Conservation (phyloP, 495 filamentous ascomycete genomes). For the Aspergillus coremiiformis region DNA sequence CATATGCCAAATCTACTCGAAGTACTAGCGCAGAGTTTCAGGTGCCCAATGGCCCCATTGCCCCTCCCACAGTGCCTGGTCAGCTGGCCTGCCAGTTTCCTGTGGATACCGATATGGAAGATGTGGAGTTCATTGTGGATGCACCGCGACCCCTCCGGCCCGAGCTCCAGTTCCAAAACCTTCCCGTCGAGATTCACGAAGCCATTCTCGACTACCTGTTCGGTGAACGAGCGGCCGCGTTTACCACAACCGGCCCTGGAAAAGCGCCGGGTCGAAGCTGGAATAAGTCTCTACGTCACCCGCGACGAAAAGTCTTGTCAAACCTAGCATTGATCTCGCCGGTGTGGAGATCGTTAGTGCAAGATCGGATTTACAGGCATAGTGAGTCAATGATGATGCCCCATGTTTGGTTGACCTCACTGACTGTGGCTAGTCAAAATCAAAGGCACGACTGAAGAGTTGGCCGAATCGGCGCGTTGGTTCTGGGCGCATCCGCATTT, state of each 20-base stretch:
- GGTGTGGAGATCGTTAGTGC: constrained; percentile 57
- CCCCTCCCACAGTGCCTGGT: constrained; percentile 12
- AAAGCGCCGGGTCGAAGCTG: constrained; percentile 47
- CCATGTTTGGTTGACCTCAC: background rate
- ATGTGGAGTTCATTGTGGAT: constrained; percentile 10
- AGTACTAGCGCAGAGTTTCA: constrained; percentile 24
- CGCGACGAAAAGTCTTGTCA: constrained; percentile 56
- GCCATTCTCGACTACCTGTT: constrained; percentile 62
- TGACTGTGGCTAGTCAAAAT: constrained; percentile 47
- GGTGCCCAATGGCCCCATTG: constrained; percentile 16
- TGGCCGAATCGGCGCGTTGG: constrained; percentile 48
- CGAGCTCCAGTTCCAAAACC: constrained; percentile 36
- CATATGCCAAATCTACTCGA: constrained; percentile 19
- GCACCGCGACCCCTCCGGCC: constrained; percentile 8
- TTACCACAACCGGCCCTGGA: constrained; percentile 39
- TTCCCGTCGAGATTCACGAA: constrained; percentile 67
- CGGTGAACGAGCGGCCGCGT: constrained; percentile 53
- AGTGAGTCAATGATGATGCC: constrained; percentile 32
- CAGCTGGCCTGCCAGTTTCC: constrained; percentile 16
- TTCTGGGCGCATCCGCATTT: constrained; percentile 53
- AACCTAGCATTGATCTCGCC: constrained; percentile 55
- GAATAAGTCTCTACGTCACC: constrained; percentile 59
- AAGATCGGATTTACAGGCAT: constrained; percentile 63
- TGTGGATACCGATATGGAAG: constrained; percentile 27
- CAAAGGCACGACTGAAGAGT: constrained; percentile 55